These are phyloP conservation scores for Auriculariales sp. DNA, from an alignment of 768 basidiomycete genomes.

Conservation along the genomic window DNA sequence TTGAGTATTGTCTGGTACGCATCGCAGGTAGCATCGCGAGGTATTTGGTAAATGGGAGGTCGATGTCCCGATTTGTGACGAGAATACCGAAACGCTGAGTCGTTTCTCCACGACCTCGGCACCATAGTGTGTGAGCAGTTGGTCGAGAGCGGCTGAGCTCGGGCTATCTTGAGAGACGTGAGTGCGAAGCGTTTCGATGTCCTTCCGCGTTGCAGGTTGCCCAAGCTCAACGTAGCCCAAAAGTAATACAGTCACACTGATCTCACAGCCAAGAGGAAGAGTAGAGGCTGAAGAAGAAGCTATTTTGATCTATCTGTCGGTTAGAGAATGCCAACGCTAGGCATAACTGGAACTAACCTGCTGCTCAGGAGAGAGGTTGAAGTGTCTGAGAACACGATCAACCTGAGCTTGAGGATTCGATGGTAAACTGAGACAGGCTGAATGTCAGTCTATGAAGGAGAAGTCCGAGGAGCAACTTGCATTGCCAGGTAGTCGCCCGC, in stretches of 20 bases:
- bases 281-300: slow-evolving; percentile 23
- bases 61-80: slow-evolving; percentile 22
- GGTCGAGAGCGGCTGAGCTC: slow-evolving; percentile 15
- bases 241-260: slow-evolving; percentile 23
- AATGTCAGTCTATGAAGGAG: background rate
- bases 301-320: slow-evolving; percentile 17
- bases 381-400: slow-evolving; percentile 22
- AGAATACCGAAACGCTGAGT: slow-evolving; percentile 29
- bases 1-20: slow-evolving; percentile 35
- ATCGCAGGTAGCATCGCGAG: slow-evolving; percentile 29
- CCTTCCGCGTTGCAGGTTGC: slow-evolving; percentile 29
- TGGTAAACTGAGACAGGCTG: slow-evolving; percentile 18
- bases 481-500: slow-evolving; percentile 36
- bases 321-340: background rate
- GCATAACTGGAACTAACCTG: slow-evolving; percentile 14
- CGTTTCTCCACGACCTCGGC: slow-evolving; percentile 21
- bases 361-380: slow-evolving; percentile 23
- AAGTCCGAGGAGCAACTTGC: slow-evolving; percentile 10
- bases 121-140: slow-evolving; percentile 17
- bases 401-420: slow-evolving; percentile 26
- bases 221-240: slow-evolving; percentile 32
- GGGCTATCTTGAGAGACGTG: slow-evolving; percentile 4
- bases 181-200: slow-evolving; percentile 21
- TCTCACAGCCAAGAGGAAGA: slow-evolving; percentile 23
- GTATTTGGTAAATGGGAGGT: slow-evolving; percentile 22